Evolutionary conservation across 1,139 yeast species (phyloP).

Genomic region (Sugiyamaella xylanicola): DNA sequence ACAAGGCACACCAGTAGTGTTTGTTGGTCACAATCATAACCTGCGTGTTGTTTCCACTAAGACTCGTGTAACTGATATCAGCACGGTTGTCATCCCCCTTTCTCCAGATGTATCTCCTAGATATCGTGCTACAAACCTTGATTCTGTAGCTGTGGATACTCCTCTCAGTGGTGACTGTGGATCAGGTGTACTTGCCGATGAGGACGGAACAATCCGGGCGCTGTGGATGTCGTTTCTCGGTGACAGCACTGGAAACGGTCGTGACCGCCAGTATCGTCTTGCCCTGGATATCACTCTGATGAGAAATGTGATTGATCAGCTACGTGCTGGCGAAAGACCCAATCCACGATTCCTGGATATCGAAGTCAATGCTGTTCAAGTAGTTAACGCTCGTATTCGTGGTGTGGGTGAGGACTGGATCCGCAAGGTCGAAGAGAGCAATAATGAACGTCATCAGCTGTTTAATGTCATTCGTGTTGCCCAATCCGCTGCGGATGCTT

Average conservation of each 20-base stretch:
- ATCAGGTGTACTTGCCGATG: conserved; percentile 78
- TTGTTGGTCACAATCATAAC: conserved; percentile 77
- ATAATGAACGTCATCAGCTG: conserved; percentile 67
- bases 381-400: conserved; percentile 76
- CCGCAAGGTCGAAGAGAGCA: conserved; percentile 56
- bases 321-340: conserved; percentile 57
- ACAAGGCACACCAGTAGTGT: conserved; percentile 74
- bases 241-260: conserved; percentile 57
- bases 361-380: conserved; percentile 69
- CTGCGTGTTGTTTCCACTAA: conserved; percentile 73
- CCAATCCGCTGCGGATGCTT: conserved; percentile 51
- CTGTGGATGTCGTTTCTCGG: conserved; percentile 84
- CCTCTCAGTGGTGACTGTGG: conserved; percentile 72
- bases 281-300: conserved; percentile 79
- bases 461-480: conserved; percentile 72
- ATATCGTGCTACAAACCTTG: conserved; percentile 83
- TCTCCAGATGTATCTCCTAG: conserved; percentile 62
- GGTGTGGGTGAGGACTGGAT: conserved; percentile 90
- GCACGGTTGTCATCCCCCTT: conserved; percentile 73
- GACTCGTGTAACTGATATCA: conserved; percentile 73
- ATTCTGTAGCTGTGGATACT: conserved; percentile 74
- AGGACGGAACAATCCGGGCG: conserved; percentile 78
- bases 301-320: conserved; percentile 54
- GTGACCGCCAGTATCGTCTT: conserved; percentile 68
- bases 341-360: conserved; percentile 70